These are phyloP conservation scores for Coniochaeta hoffmannii DNA, from an alignment of 2,329 filamentous ascomycete species.

Conservation along the genomic window DNA sequence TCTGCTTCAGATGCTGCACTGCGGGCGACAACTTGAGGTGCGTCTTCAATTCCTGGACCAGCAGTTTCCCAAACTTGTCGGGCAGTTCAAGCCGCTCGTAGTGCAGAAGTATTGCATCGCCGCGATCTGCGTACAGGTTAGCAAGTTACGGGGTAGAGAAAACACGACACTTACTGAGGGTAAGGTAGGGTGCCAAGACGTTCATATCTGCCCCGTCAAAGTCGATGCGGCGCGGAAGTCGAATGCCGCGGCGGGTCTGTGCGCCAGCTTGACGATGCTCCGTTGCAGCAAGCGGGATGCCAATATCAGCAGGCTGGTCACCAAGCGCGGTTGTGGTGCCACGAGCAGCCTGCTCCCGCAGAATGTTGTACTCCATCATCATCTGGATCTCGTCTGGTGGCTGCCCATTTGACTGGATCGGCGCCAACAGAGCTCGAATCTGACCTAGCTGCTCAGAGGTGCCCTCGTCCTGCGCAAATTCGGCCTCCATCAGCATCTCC, in stretches of 20 bases:
- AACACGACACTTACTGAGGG: not conserved
- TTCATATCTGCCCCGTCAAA: not conserved
- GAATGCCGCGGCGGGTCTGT: not conserved
- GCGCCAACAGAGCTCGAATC: not conserved
- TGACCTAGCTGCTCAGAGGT: not conserved
- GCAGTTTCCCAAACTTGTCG: not conserved
- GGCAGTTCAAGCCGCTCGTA: constrained; percentile 1
- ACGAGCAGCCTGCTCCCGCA: not conserved
- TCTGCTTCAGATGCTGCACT: not conserved
- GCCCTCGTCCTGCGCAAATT: not conserved
- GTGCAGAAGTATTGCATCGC: not conserved
- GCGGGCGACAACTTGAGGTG: not conserved
- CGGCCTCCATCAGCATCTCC: not conserved
- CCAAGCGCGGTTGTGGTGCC: not conserved
- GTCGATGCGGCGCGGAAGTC: constrained; percentile 1
- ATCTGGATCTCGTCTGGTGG: not conserved
- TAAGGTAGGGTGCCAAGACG: not conserved
- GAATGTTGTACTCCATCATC: not conserved
- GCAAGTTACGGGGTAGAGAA: not conserved
- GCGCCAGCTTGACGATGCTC: not conserved
- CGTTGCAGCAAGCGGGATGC: not conserved
- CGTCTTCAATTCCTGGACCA: not conserved
- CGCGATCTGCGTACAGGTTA: constrained; percentile 1
- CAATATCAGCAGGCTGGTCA: not conserved
- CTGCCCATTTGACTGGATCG: not conserved